Percentiles rank a stretch among this genome's conserved stretches.
phyloP scores from a whole-genome alignment of 345 rosid species.

The Citrus australasica region DNA sequence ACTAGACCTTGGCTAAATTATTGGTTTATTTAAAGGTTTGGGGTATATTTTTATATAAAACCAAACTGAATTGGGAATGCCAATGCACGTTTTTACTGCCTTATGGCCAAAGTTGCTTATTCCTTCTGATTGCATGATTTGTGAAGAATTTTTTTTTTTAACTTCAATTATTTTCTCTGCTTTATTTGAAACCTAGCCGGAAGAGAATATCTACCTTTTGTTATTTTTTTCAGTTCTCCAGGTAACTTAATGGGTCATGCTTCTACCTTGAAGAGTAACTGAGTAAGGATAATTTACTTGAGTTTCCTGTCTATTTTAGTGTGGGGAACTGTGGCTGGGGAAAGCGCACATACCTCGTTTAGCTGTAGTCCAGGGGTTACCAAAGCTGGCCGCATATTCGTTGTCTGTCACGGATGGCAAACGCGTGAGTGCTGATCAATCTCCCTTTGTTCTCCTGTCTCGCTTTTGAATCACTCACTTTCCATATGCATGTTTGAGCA shows the following conservation, averaged over 20 bases:
- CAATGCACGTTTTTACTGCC: background rate
- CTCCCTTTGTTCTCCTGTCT: background rate
- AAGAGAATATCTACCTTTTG: background rate
- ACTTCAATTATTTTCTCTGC: background rate
- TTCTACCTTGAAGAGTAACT: background rate
- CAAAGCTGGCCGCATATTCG: conserved; percentile 53
- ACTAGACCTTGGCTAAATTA: too few species aligned
- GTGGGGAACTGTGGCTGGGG: conserved; percentile 49
- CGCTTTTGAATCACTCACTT: background rate
- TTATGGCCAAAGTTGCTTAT: background rate
- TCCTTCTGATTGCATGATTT: background rate
- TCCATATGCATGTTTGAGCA: background rate
- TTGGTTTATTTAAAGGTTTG: too few species aligned
- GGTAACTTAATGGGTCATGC: background rate
- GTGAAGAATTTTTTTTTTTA: too few species aligned
- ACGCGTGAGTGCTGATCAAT: conserved; percentile 34
- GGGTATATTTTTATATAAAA: too few species aligned
- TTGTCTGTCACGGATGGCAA: conserved; percentile 49
- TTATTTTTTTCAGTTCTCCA: background rate
- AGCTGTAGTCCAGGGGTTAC: conserved; percentile 42
- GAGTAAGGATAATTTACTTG: background rate
- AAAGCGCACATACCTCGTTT: conserved; percentile 61
- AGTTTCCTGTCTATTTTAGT: conserved; percentile 26
- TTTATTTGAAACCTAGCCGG: background rate
- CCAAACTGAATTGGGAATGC: background rate